Base-by-base conservation (phyloP, 2,329 filamentous ascomycete species). In the Tolypocladium album region DNA sequence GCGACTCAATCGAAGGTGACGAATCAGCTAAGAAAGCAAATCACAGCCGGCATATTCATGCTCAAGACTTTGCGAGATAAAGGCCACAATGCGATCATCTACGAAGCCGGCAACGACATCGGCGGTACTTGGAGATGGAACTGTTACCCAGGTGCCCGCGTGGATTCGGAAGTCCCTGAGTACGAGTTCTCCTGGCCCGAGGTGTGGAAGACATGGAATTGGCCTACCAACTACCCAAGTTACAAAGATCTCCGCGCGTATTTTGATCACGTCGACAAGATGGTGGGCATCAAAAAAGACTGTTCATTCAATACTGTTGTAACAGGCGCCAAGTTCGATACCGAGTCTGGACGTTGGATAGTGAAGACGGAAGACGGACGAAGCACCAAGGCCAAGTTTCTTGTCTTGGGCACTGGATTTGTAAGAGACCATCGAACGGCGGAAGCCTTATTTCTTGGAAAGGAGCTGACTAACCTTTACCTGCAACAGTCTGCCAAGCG, bases 51-150 rank as follows among this genome's bases (percentile, higher is more conserved):
- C 17, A 69, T 81, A 22, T 82, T 79, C 60, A 76, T 77, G 70
- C 76, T 83, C 42, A 78, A 82, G 63, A 75, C 76, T 0, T 74
- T 83, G 13, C 78, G 80, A 2, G 77, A 82, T 12, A 72, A 73
- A 12, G 82, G 81, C 0, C 67, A 78, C 38, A 78, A 77, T 15
- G 70, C 74, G 2, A 74, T 76, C 38, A 74, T 84, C 27, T 80
- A 79, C 61, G 83, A 86, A 62, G 79, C 80, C 0, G 82, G 78
- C 13, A 74, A 74, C 11, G 76, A 78, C 57, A 67, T 76, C 0
- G 82, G 81, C 2, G 82, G 82, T 31, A 79, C 76, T 0, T 86
- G 83, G 83, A 70, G 76, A 52, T 83, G 76, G 78, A 84, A 83
- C 67, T 75, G 76, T 64, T 85, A 83, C 63, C 82, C 80, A 0